A percentile compares a stretch with the other conserved stretches of the same genome.
Conservation (phyloP, 2,329 filamentous ascomycete species). For the Microsporum audouinii region DNA sequence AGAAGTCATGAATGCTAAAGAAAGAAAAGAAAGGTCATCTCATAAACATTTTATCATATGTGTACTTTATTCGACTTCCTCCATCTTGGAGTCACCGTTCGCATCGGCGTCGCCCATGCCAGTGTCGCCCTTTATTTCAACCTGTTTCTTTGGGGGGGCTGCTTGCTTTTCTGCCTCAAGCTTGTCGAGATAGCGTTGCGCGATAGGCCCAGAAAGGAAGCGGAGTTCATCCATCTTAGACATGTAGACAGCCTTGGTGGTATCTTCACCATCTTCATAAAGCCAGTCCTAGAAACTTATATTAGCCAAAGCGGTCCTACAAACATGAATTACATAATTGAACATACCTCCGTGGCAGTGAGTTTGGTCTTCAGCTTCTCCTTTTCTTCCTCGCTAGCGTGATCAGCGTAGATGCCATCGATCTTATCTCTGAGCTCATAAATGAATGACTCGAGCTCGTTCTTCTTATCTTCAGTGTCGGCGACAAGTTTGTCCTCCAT, state of each 20-base stretch:
- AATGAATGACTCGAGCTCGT: slow-evolving; percentile 95
- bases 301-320: slow-evolving; percentile 14
- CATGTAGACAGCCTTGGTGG: slow-evolving; percentile 84
- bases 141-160: slow-evolving; percentile 49
- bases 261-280: slow-evolving; percentile 92
- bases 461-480: slow-evolving; percentile 99
- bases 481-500: slow-evolving; percentile 98
- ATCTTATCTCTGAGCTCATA: slow-evolving; percentile 95
- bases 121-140: slow-evolving; percentile 61
- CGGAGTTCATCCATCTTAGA: slow-evolving; percentile 95
- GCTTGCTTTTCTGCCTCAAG: slow-evolving; percentile 74
- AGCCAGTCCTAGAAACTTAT: slow-evolving; percentile 67
- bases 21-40: slow-evolving; percentile 1
- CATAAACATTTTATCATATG: slow-evolving; percentile 5
- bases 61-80: slow-evolving; percentile 12
- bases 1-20: slow-evolving; percentile 3
- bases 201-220: slow-evolving; percentile 76
- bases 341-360: slow-evolving; percentile 68
- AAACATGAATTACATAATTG: background rate
- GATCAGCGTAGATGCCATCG: slow-evolving; percentile 79
- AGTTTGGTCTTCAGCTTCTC: slow-evolving; percentile 72
- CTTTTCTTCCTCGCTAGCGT: slow-evolving; percentile 88
- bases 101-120: slow-evolving; percentile 59
- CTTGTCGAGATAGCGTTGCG: slow-evolving; percentile 93
- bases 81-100: slow-evolving; percentile 25